Evolutionary conservation across 768 basidiomycete species (phyloP).

Genomic region (Suillus bovinus): DNA sequence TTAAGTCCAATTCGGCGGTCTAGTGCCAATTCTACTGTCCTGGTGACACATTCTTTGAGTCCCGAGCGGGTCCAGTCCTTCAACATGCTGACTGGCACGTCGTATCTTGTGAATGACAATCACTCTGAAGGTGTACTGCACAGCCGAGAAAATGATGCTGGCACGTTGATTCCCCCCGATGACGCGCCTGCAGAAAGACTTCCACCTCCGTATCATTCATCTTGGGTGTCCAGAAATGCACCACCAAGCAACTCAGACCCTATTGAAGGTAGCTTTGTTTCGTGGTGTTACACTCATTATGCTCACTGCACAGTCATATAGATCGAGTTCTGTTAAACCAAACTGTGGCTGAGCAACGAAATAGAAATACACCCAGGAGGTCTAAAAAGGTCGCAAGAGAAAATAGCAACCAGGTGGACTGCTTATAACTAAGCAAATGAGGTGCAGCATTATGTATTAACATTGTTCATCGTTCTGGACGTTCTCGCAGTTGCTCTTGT

Average conservation of each 20-base stretch:
- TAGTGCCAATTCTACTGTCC: not conserved
- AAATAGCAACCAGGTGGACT: not conserved
- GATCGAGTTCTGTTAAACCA: not conserved
- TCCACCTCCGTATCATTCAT: not conserved
- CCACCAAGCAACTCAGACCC: not conserved
- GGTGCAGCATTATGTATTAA: not conserved
- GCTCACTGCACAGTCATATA: not conserved
- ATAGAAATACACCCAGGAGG: not conserved
- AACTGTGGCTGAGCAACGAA: not conserved
- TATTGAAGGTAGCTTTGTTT: conserved; percentile 1
- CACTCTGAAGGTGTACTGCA: not conserved
- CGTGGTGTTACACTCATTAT: not conserved
- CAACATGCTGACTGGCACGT: not conserved
- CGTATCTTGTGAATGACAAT: not conserved
- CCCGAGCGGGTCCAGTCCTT: not conserved
- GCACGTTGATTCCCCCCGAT: not conserved
- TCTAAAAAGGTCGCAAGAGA: not conserved
- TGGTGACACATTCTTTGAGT: not conserved
- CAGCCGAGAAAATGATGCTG: conserved; percentile 1
- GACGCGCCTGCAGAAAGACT: not conserved
- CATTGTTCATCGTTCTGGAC: not conserved
- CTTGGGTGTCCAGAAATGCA: not conserved
- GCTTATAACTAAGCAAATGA: not conserved
- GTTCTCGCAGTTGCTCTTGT: too few relatives aligned
- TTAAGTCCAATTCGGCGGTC: not conserved